Conservation (phyloP, 2,329 filamentous ascomycete genomes). For the Penicillium griseofulvum region DNA sequence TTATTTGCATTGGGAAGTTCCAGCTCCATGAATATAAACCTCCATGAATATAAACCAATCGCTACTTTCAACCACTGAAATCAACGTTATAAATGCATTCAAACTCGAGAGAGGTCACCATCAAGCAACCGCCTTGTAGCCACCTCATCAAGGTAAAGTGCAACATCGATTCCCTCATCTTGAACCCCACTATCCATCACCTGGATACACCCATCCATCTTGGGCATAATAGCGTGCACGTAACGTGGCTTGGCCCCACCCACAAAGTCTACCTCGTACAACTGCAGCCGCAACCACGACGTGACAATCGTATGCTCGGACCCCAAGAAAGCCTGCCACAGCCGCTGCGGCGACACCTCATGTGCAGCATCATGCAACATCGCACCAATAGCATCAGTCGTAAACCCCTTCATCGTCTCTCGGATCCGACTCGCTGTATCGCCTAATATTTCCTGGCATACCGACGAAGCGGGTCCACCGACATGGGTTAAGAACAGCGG, state of each 20-base stretch:
- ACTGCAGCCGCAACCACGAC: slow-evolving; percentile 37
- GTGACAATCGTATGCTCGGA: slow-evolving; percentile 45
- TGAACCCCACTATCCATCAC: slow-evolving; percentile 36
- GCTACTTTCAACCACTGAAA: neutral
- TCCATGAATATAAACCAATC: neutral
- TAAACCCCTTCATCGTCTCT: slow-evolving; percentile 37
- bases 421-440: slow-evolving; percentile 32
- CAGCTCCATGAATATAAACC: neutral
- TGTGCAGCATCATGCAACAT: slow-evolving; percentile 46
- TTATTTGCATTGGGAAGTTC: neutral
- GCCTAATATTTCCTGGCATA: neutral
- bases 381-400: slow-evolving; percentile 38
- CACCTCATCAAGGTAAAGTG: slow-evolving; percentile 13
- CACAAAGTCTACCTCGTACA: slow-evolving; percentile 44
- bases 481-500: slow-evolving; percentile 45
- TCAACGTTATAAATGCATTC: neutral
- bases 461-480: slow-evolving; percentile 9
- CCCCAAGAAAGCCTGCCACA: slow-evolving; percentile 51
- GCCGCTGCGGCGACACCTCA: slow-evolving; percentile 47
- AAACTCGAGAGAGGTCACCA: neutral
- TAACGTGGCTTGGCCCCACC: slow-evolving; percentile 29
- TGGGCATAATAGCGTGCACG: slow-evolving; percentile 46
- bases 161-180: slow-evolving; percentile 15
- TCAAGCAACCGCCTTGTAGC: neutral
- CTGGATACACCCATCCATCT: slow-evolving; percentile 45